A percentile compares a stretch with the other conserved stretches of the same genome.
phyloP scores from a whole-genome alignment of 2,329 filamentous ascomycete species.

The Exophiala phaeomuriformis region DNA sequence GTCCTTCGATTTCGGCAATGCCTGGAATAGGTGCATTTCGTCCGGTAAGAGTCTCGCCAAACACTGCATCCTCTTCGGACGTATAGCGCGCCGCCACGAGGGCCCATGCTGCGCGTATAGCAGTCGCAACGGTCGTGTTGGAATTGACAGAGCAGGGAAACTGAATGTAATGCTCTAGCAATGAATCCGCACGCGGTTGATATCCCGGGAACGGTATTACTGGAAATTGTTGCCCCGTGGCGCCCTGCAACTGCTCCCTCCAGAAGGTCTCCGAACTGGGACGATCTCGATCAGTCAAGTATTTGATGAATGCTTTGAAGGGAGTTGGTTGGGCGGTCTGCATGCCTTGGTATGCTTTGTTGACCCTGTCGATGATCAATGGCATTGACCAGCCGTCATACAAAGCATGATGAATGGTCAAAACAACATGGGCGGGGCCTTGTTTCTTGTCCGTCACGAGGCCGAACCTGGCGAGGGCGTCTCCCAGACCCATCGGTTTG shows the following conservation, averaged over 20 bases:
- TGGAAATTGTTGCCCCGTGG: constrained; percentile 45
- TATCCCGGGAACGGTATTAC: constrained; percentile 43
- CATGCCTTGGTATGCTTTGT: constrained; percentile 31
- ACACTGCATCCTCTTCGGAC: constrained; percentile 43
- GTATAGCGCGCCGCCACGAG: constrained; percentile 42
- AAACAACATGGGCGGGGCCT: constrained; percentile 37
- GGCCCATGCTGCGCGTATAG: constrained; percentile 45
- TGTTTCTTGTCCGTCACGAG: constrained; percentile 32
- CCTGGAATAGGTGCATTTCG: constrained; percentile 32
- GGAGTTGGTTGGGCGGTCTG: constrained; percentile 11
- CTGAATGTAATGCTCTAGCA: constrained; percentile 39
- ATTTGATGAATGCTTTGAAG: constrained; percentile 46
- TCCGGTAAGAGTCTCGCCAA: constrained; percentile 38
- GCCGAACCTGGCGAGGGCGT: constrained; percentile 34
- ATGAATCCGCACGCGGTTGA: constrained; percentile 38
- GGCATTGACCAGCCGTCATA: constrained; percentile 46
- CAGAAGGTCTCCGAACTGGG: constrained; percentile 41
- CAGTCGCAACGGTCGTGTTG: constrained; percentile 40
- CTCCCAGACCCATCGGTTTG: constrained; percentile 32
- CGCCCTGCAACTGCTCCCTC: constrained; percentile 40
- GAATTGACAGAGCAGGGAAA: constrained; percentile 26
- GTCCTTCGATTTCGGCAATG: constrained; percentile 37
- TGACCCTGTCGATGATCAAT: constrained; percentile 34
- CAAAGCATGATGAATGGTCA: constrained; percentile 47
- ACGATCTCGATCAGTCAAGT: constrained; percentile 38